A percentile compares a stretch with the other conserved stretches of the same genome.
Evolutionary conservation across 2,329 filamentous ascomycete species (phyloP).

Genomic region (Aspergillus sp.): DNA sequence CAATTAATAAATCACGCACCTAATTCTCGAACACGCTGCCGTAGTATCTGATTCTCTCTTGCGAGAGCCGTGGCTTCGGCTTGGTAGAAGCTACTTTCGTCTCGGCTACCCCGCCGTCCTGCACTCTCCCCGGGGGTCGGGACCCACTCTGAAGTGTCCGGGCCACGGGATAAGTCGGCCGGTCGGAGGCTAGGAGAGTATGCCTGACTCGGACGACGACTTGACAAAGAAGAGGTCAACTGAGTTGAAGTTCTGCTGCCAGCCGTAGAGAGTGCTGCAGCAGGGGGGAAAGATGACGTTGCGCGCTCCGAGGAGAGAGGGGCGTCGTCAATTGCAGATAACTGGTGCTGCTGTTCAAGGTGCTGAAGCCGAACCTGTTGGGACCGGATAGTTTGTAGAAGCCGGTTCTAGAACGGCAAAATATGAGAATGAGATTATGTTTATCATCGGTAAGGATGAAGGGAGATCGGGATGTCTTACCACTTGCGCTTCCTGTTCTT

Average conservation of each 20-base stretch:
- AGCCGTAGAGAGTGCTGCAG: conserved; percentile 27
- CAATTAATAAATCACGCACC: conserved; percentile 28
- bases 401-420: conserved; percentile 41
- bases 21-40: conserved; percentile 48
- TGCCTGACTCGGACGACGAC: conserved; percentile 36
- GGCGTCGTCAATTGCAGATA: conserved; percentile 43
- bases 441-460: conserved; percentile 2
- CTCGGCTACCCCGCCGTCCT: conserved; percentile 41
- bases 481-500: conserved; percentile 54
- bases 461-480: conserved; percentile 28
- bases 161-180: conserved; percentile 22
- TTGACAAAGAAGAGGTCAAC: conserved; percentile 34
- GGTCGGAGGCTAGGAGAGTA: conserved; percentile 40
- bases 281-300: conserved; percentile 33
- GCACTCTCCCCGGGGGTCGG: conserved; percentile 27
- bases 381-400: conserved; percentile 50
- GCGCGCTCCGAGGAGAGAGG: conserved; percentile 46
- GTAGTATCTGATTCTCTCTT: conserved; percentile 51
- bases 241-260: conserved; percentile 35
- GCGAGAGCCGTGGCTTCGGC: conserved; percentile 47
- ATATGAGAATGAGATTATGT: conserved; percentile 7
- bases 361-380: conserved; percentile 48
- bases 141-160: conserved; percentile 27
- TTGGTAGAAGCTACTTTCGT: conserved; percentile 49
- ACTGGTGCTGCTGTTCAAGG: conserved; percentile 37